Conservation (phyloP, 2,329 filamentous ascomycete genomes). For the Teratosphaeria viscida region DNA sequence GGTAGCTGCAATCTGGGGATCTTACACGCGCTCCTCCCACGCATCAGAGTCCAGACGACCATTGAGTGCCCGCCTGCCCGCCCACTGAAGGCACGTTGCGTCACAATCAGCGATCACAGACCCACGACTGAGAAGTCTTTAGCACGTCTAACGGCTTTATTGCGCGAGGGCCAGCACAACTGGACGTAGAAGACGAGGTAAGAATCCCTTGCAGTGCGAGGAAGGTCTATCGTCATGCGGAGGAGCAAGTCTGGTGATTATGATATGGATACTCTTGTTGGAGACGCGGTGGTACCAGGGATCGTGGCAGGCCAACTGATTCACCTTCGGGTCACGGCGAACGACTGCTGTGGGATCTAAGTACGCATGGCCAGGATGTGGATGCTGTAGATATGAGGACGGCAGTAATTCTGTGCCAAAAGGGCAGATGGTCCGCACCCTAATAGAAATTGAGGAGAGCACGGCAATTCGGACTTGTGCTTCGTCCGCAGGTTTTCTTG, state of each 20-base stretch:
- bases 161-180: conserved; percentile 7
- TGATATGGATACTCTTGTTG: conserved; percentile 3
- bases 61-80: conserved; percentile 1
- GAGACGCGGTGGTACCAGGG: conserved; percentile 9
- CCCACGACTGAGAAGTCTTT: conserved; percentile 12
- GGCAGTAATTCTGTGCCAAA: neutral
- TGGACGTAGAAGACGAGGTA: conserved; percentile 8
- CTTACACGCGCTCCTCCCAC: conserved; percentile 1
- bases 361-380: neutral
- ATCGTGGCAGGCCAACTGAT: conserved; percentile 8
- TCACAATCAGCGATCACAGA: conserved; percentile 2
- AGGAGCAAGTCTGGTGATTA: neutral
- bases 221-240: conserved; percentile 6
- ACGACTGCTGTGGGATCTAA: conserved; percentile 3
- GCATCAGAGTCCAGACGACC: conserved; percentile 1
- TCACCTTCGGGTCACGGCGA: conserved; percentile 1
- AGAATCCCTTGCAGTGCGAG: conserved; percentile 9
- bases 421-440: no score
- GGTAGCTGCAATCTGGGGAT: no score
- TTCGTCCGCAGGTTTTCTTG: no score
- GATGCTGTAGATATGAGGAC: neutral
- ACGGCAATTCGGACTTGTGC: no score
- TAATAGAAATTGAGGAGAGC: no score
- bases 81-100: conserved; percentile 1
- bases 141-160: conserved; percentile 12